A percentile compares a stretch with the other conserved stretches of the same genome.
Conservation (phyloP, 129 eudicot species). For the Artemisia annua region DNA sequence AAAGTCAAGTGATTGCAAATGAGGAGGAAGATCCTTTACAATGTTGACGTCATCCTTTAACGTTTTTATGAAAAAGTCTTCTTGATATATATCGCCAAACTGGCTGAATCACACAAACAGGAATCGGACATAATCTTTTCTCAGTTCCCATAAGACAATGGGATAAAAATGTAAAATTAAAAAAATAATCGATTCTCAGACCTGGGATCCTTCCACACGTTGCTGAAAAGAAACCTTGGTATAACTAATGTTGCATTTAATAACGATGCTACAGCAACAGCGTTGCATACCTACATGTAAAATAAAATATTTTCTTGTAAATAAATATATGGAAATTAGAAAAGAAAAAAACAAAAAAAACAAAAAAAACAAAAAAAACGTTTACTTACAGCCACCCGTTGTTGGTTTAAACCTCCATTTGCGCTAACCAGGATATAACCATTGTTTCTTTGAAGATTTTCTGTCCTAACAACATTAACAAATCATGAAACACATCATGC, state of each 20-base stretch:
- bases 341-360: no score
- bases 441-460: slow-evolving; percentile 44
- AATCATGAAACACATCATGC: slow-evolving; percentile 33
- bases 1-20: slow-evolving; percentile 58
- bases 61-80: slow-evolving; percentile 61
- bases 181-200: slow-evolving; percentile 19
- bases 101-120: slow-evolving; percentile 56
- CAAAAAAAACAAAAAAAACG: neutral
- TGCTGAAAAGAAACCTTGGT: slow-evolving; percentile 46
- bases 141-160: neutral
- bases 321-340: no score
- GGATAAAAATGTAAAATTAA: slow-evolving; percentile 17
- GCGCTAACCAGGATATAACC: slow-evolving; percentile 88
- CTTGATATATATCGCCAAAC: slow-evolving; percentile 95
- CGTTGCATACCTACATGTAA: slow-evolving; percentile 86
- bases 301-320: slow-evolving; percentile 11
- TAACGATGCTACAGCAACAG: slow-evolving; percentile 92
- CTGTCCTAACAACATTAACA: slow-evolving; percentile 61
- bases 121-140: slow-evolving; percentile 2
- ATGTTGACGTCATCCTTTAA: slow-evolving; percentile 67
- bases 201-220: slow-evolving; percentile 98
- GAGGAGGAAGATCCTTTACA: slow-evolving; percentile 70
- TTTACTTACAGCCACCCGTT: slow-evolving; percentile 93
- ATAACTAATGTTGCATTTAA: slow-evolving; percentile 94
- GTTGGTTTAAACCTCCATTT: slow-evolving; percentile 98